Evolutionary conservation across 1,284 basidiomycete genomes (phyloP), one percentile per base, ranked within the genome.

Genomic region (Porogramme epimiltina): DNA sequence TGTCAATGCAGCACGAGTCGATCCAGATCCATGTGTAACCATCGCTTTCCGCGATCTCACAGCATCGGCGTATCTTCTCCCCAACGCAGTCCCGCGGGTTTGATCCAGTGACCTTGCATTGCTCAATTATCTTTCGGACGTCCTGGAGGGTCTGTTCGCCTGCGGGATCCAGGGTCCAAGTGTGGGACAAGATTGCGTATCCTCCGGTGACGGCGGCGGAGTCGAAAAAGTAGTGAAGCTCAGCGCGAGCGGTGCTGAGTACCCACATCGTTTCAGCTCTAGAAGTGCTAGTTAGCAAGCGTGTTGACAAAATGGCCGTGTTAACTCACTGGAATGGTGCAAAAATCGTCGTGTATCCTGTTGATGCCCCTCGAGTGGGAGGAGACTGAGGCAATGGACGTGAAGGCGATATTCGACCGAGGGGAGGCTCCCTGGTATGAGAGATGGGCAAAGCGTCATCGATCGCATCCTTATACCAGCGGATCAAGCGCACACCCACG

Each of bases 1-100:
- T 46, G 24, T 39, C 18, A 4, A 46, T 46, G 45, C 45, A 46
- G 18, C 45, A 46, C 5, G 45, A 25, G 19, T 46, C 42, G 28
- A 43, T 16, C 42, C 42, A 43, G n/a, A 33, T 26, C 26, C 28
- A 43, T 19, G 10, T 15, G 15, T 43, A 43, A 25, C 42, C 28
- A 15, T 43, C 19, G 19, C 31, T 10, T 26, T 20, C 26, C 28
- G 42, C 42, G 10, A 43, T n/a, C 8, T 19, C 18, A 18, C 42
- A 43, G 28, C 42, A 43, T 19, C 31, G 16, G 8, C 42, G 42
- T 25, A 43, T 43, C 42, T 43, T 43, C 25, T 8, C 11, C 13
- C 25, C 26, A 26, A 33, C 11, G 19, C 11, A 20, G n/a, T 43
- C 28, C 25, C 42, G 42, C 13, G 42, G 42, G 28, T 43, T 43